Evolutionary conservation across 78 protist genomes (phyloP).

Genomic region (Dictyostelium discoideum): dicty_2.7 NC_007091.3:3459501-3460000

Average conservation of each 20-base stretch:
- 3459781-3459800: constrained; percentile 28
- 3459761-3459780: constrained; percentile 6
- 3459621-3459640: background rate
- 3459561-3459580: constrained; percentile 51
- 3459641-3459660: background rate
- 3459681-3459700: background rate
- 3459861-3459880: constrained; percentile 29
- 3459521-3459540: background rate
- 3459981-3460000: constrained; percentile 10
- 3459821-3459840: constrained; percentile 35
- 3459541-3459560: background rate
- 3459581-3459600: constrained; percentile 43
- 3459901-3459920: constrained; percentile 50
- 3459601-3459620: constrained; percentile 35
- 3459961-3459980: constrained; percentile 50
- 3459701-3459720: constrained; percentile 1
- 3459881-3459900: constrained; percentile 38
- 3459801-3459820: constrained; percentile 50
- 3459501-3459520: background rate
- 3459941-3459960: constrained; percentile 56
- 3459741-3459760: background rate
- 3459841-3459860: constrained; percentile 48
- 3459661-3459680: background rate
- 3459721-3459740: background rate
- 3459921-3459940: constrained; percentile 25